Percentiles rank a stretch among this genome's conserved stretches.
These are phyloP conservation scores for Diaporthe helianthi DNA, from an alignment of 2,329 filamentous ascomycete species.

Conservation along the genomic window DNA sequence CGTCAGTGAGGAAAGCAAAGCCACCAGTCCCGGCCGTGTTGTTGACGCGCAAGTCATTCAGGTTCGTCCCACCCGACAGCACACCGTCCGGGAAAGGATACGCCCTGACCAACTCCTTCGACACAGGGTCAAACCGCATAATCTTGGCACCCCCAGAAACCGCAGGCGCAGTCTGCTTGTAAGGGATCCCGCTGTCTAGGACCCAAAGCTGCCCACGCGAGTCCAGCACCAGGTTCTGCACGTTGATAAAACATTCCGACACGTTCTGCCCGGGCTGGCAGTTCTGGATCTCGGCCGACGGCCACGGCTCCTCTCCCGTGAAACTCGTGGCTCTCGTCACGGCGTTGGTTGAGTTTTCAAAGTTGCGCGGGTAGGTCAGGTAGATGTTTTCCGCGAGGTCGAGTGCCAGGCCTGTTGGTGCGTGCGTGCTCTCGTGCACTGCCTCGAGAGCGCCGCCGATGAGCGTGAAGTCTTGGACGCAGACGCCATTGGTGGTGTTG, in stretches of 20 bases:
- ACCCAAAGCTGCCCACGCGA: conserved; percentile 48
- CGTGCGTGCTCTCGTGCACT: conserved; percentile 46
- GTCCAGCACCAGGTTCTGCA: conserved; percentile 53
- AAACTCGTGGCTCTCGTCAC: conserved; percentile 48
- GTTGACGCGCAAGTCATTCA: conserved; percentile 52
- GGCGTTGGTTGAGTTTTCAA: conserved; percentile 45
- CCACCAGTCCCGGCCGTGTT: conserved; percentile 48
- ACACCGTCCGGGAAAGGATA: conserved; percentile 47
- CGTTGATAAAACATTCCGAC: conserved; percentile 52
- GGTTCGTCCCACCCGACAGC: conserved; percentile 45
- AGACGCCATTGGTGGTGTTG: conserved; percentile 29
- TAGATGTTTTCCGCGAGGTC: conserved; percentile 47
- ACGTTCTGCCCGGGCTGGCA: conserved; percentile 46
- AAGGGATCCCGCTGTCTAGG: conserved; percentile 49
- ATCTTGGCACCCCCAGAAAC: conserved; percentile 48
- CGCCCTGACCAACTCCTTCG: conserved; percentile 43
- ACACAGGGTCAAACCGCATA: conserved; percentile 48
- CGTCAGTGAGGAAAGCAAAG: conserved; percentile 51
- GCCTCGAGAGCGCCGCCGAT: conserved; percentile 45
- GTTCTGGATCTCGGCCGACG: conserved; percentile 48
- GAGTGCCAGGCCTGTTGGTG: conserved; percentile 49
- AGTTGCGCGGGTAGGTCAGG: conserved; percentile 51
- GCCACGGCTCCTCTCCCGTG: conserved; percentile 48
- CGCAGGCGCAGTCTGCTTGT: conserved; percentile 40
- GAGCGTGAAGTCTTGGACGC: conserved; percentile 44